Evolutionary conservation across 139 green algal species (phyloP).

Genomic region (Micractinium conductrix): DNA sequence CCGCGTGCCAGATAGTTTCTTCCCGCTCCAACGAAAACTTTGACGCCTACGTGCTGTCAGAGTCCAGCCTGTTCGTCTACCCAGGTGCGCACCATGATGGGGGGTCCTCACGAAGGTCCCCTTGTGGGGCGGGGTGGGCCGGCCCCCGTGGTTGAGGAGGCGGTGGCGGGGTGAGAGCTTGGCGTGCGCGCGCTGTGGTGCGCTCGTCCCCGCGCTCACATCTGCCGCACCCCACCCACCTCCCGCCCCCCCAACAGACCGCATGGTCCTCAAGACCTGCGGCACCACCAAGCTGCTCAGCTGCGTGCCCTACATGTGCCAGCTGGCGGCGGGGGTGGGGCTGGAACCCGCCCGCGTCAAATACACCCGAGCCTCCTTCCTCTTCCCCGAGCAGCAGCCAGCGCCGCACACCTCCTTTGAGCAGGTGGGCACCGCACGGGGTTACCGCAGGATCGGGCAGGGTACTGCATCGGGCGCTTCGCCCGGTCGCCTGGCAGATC

Average conservation of each 20-base stretch:
- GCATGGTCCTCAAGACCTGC: slow-evolving; percentile 97
- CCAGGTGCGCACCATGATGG: slow-evolving; percentile 67
- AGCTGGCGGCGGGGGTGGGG: slow-evolving; percentile 68
- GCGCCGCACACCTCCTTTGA: slow-evolving; percentile 41
- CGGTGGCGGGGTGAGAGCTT: too few relatives aligned
- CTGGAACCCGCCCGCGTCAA: slow-evolving; percentile 73
- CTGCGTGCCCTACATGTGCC: slow-evolving; percentile 80
- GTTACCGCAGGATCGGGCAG: too few relatives aligned
- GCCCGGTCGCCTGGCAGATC: too few relatives aligned
- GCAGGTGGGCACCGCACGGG: not conserved
- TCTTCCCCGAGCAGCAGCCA: slow-evolving; percentile 93
- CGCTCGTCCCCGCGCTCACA: too few relatives aligned
- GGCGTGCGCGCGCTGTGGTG: too few relatives aligned
- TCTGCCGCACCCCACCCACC: too few relatives aligned
- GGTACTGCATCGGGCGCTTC: too few relatives aligned
- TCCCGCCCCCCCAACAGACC: slow-evolving; percentile 2
- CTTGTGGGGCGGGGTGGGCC: too few relatives aligned
- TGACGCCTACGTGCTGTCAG: slow-evolving; percentile 98
- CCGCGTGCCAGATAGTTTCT: slow-evolving; percentile 95
- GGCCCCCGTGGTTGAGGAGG: too few relatives aligned
- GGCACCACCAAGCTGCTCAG: slow-evolving; percentile 94
- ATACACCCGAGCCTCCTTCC: slow-evolving; percentile 92
- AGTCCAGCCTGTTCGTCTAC: slow-evolving; percentile 97
- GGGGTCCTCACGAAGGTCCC: too few relatives aligned
- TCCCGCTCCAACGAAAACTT: slow-evolving; percentile 73